These are phyloP conservation scores for Pichia gijzeniarum DNA, from an alignment of 805 yeast genomes.

Conservation along the genomic window DNA sequence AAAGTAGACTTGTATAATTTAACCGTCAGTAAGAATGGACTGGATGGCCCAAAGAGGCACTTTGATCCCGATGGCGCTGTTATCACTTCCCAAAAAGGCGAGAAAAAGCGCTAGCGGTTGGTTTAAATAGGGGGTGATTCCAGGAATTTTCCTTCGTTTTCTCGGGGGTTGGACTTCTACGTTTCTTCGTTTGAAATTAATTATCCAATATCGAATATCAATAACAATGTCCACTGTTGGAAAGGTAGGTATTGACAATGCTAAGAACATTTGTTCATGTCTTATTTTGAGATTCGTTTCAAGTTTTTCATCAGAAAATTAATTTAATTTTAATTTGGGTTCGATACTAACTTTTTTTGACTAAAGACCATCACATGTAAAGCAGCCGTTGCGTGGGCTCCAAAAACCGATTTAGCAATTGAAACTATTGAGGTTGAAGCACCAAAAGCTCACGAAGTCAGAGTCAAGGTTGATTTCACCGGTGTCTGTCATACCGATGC, in stretches of 20 bases:
- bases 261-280: not conserved
- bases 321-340: too few relatives aligned
- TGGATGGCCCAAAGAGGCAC: too few relatives aligned
- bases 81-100: not conserved
- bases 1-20: too few relatives aligned
- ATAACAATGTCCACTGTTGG: slow-evolving; percentile 29
- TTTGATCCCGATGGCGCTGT: not conserved
- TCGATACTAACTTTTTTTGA: slow-evolving; percentile 1
- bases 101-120: not conserved
- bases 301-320: too few relatives aligned
- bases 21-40: too few relatives aligned
- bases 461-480: slow-evolving; percentile 79
- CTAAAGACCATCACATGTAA: slow-evolving; percentile 58
- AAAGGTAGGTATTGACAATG: slow-evolving; percentile 18
- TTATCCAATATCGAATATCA: too few relatives aligned
- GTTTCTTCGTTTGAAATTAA: too few relatives aligned
- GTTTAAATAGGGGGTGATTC: too few relatives aligned
- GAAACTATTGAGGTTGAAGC: slow-evolving; percentile 89
- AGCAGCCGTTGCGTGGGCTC: slow-evolving; percentile 98
- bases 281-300: too few relatives aligned
- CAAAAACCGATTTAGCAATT: slow-evolving; percentile 64
- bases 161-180: too few relatives aligned
- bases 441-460: slow-evolving; percentile 95
- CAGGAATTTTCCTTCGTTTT: not conserved
- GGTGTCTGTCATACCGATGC: slow-evolving; percentile 99